Evolutionary conservation across 306 rosid species (phyloP), one percentile per base, ranked within the genome.

Genomic region (Cucumis sativus): DNA sequence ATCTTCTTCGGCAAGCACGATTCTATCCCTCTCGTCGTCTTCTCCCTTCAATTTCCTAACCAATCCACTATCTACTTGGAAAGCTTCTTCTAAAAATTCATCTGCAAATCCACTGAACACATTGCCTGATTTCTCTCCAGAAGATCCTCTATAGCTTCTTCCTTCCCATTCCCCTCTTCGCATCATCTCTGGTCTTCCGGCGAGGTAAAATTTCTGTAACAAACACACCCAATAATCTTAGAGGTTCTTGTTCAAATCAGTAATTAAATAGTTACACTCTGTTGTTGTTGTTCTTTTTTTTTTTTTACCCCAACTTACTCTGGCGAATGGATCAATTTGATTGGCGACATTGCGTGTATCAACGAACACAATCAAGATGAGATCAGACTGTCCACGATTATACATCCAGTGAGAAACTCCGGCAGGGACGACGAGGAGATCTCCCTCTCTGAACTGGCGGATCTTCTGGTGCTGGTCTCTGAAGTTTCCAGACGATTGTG

Each of bases 351-450:
- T 83, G 64, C 80, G 76, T 4, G 76, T 20, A 65, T 83, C 81
- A 6, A 43, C 4, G 72, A 83, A 30, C 3, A 43, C 47, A 25
- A 83, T n/a, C 49, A 83, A 59, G 41, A 83, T 40, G 35, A 83
- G 63, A 8, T 80, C 64, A 6, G 78, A 61, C 2, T 83, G 71
- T 3, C 83, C 86, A 0, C 66, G 45, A 39, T 83, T 83, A 23
- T 70, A 77, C 17, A 83, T 61, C 86, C 86, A 83, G 20, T 83
- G 86, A 66, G 81, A 82, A 56, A 74, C 63, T 54, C 83, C 83
- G 41, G 83, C 76, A 10, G 81, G 79, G 8, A 83, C 54, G 17
- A 70, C 79, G 30, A 83, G 39, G 78, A 77, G 25, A 47, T 79
- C 83, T 4, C 83, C 86, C 15, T 76, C 72, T 39, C 80, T 57